phyloP scores from a whole-genome alignment of 202 grass and related monocot species.

The Brachypodium distachyon region DNA sequence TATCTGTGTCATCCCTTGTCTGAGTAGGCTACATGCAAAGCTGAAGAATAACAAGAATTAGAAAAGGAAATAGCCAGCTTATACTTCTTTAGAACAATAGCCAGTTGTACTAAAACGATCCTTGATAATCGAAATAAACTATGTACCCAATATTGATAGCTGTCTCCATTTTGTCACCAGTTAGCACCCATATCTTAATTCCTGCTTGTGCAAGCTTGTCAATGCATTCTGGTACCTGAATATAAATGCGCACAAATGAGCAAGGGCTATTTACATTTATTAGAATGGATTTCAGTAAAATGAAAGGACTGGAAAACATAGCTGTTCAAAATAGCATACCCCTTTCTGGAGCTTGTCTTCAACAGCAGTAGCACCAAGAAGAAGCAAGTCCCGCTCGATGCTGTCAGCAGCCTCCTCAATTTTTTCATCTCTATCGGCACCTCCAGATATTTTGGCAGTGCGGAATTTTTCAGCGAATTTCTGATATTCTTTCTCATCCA shows the following conservation, averaged over 20 bases:
- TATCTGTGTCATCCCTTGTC: constrained; percentile 97
- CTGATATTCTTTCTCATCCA: constrained; percentile 67
- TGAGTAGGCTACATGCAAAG: constrained; percentile 91
- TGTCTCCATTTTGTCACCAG: constrained; percentile 99
- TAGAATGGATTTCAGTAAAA: background rate
- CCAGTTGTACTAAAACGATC: constrained; percentile 11
- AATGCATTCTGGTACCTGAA: constrained; percentile 96
- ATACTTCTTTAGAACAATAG: background rate
- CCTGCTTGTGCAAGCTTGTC: constrained; percentile 96
- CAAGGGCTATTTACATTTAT: background rate
- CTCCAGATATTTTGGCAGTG: constrained; percentile 55
- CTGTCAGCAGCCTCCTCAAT: constrained; percentile 69
- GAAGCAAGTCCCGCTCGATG: constrained; percentile 70
- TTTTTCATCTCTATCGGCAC: constrained; percentile 76
- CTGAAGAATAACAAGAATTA: constrained; percentile 50
- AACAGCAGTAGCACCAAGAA: constrained; percentile 98
- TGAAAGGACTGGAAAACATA: background rate
- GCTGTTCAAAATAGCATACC: constrained; percentile 30
- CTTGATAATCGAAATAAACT: background rate
- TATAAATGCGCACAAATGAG: background rate
- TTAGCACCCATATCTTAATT: constrained; percentile 95
- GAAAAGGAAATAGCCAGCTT: constrained; percentile 17
- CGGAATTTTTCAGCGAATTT: constrained; percentile 56
- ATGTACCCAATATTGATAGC: constrained; percentile 96
- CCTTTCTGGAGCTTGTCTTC: constrained; percentile 98